Evolutionary conservation across 495 filamentous ascomycete genomes (phyloP).

Genomic region (Venustampulla echinocandica): DNA sequence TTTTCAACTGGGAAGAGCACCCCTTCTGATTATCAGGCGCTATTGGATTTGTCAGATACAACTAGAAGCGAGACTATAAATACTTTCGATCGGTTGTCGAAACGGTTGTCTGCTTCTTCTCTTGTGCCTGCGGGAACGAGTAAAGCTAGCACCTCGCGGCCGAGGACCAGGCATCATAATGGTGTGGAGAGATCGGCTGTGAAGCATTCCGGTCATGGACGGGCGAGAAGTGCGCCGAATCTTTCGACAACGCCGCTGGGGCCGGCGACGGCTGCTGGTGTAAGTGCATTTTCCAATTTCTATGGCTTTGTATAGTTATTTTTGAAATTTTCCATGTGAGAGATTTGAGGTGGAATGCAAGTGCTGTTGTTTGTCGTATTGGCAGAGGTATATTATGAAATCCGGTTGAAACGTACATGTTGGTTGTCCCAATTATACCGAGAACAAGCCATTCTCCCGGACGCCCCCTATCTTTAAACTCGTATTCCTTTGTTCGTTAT

Average conservation of each 20-base stretch:
- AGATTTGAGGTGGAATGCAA: too few species aligned
- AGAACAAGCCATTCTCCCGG: too few species aligned
- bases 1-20: slow-evolving; percentile 19
- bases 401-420: too few species aligned
- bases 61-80: slow-evolving; percentile 20
- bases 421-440: too few species aligned
- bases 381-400: too few species aligned
- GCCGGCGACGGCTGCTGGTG: slow-evolving; percentile 2
- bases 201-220: not conserved
- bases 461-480: too few species aligned
- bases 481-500: too few species aligned
- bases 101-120: slow-evolving; percentile 15
- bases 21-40: slow-evolving; percentile 17
- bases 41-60: slow-evolving; percentile 18
- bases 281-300: not conserved
- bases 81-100: slow-evolving; percentile 22
- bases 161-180: not conserved
- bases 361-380: too few species aligned
- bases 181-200: not conserved
- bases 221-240: slow-evolving; percentile 13
- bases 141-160: not conserved
- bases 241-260: slow-evolving; percentile 14
- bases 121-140: not conserved
- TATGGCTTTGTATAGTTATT: too few species aligned
- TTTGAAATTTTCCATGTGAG: too few species aligned